Conservation (phyloP, 1,284 basidiomycete genomes). For the Sanghuangporus weigelae region DNA sequence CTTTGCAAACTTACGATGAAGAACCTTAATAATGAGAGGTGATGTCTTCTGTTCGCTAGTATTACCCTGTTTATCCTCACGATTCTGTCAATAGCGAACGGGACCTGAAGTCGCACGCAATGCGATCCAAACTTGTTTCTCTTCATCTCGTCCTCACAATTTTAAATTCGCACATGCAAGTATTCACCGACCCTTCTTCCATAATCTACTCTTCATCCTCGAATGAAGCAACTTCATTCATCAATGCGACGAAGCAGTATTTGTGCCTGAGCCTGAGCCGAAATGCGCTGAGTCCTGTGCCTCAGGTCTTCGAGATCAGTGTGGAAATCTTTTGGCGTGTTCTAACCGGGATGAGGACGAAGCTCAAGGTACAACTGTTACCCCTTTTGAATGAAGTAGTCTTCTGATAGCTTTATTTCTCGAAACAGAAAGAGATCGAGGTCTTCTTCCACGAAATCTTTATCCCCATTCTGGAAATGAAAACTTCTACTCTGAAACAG, state of each 20-base stretch:
- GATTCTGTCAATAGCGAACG: slow-evolving; percentile 60
- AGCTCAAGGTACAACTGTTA: slow-evolving; percentile 70
- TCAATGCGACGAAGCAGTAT: slow-evolving; percentile 92
- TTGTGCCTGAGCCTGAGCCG: slow-evolving; percentile 90
- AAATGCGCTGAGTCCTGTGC: slow-evolving; percentile 93
- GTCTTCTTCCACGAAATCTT: slow-evolving; percentile 98
- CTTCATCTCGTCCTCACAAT: slow-evolving; percentile 92
- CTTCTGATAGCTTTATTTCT: slow-evolving; percentile 4
- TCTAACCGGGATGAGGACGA: slow-evolving; percentile 88
- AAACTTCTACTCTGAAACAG: slow-evolving; percentile 91
- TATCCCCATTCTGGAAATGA: slow-evolving; percentile 98
- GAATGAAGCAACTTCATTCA: slow-evolving; percentile 81
- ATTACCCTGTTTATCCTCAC: not conserved
- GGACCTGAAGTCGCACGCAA: slow-evolving; percentile 89
- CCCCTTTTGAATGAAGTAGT: not conserved
- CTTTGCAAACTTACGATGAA: slow-evolving; percentile 99
- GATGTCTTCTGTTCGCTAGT: slow-evolving; percentile 20
- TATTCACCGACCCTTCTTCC: slow-evolving; percentile 82
- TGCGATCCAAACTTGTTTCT: slow-evolving; percentile 92
- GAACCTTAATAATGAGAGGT: slow-evolving; percentile 89
- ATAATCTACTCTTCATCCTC: slow-evolving; percentile 87
- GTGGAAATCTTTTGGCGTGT: slow-evolving; percentile 99
- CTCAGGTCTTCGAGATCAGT: slow-evolving; percentile 96
- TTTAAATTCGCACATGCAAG: slow-evolving; percentile 82
- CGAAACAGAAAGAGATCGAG: slow-evolving; percentile 92